Conservation (phyloP, 2,329 filamentous ascomycete genomes). For the Scedosporium apiospermum region DNA sequence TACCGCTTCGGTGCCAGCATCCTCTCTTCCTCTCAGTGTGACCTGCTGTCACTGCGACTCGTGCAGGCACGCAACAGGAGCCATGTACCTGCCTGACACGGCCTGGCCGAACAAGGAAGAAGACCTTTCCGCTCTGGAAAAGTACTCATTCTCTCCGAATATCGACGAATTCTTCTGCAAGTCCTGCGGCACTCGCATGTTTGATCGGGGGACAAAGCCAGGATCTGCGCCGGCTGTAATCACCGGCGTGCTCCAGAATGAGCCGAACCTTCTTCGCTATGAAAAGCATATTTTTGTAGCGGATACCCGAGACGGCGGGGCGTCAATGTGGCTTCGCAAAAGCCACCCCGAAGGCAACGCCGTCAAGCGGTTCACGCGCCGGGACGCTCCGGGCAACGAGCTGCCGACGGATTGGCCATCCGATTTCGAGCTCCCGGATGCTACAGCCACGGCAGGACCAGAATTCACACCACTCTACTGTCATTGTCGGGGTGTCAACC, state of each 20-base stretch:
- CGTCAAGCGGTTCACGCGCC: constrained; percentile 16
- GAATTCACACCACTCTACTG: constrained; percentile 29
- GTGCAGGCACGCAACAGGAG: constrained; percentile 35
- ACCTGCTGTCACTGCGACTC: constrained; percentile 39
- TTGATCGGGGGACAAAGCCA: constrained; percentile 19
- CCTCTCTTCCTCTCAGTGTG: constrained; percentile 29
- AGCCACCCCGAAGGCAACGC: constrained; percentile 19
- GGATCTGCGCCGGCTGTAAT: constrained; percentile 21
- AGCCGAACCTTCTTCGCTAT: constrained; percentile 21
- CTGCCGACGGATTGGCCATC: constrained; percentile 22
- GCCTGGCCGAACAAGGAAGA: constrained; percentile 25
- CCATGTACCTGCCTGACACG: constrained; percentile 25
- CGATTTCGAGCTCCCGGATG: constrained; percentile 5
- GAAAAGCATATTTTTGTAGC: constrained; percentile 32
- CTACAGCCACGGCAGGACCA: constrained; percentile 9
- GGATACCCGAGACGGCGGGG: constrained; percentile 44
- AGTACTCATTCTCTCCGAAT: constrained; percentile 25
- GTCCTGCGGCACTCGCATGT: constrained; percentile 33
- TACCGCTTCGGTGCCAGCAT: constrained; percentile 19
- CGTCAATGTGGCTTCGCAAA: constrained; percentile 33
- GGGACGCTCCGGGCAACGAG: constrained; percentile 14
- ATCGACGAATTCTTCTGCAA: constrained; percentile 30
- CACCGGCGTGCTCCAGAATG: constrained; percentile 27
- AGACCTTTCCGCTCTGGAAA: constrained; percentile 19
- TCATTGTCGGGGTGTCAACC: constrained; percentile 34